Base-by-base conservation (phyloP, 495 filamentous ascomycete species). In the Aspergillus taichungensis region DNA sequence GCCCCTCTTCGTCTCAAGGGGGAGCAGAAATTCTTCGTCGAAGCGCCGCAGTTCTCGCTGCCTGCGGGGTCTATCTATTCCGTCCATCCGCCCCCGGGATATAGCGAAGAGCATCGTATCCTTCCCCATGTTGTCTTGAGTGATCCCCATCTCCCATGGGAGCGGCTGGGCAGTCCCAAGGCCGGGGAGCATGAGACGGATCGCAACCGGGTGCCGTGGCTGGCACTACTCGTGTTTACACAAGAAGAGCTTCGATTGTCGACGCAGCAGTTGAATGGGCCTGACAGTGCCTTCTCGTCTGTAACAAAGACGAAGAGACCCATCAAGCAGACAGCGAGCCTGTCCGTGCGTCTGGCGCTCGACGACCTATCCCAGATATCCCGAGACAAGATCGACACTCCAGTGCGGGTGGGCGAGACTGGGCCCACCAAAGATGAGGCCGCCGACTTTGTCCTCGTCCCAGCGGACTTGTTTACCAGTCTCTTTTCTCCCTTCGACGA, bases 91-190 rank as follows among this genome's bases (percentile, higher is more conserved):
- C 64, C 68, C 0, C 50, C 57, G 5, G 75, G 69, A 6, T 56
- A 67, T 35, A 34, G 42, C 7, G 75, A 68, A n/a, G 34, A 47
- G 3, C 51, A 37, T 3, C 29, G 52, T 13, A 63, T 64, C 2
- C 53, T 76, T 4, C 73, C 74, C 0, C 72, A 77, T 46, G 52
- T 78, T 0, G 68, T 76, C 2, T 55, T 78, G 27, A 71, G 55
- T 9, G 68, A 76, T 44, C 64, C 69, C 0, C 59, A 68, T 35
- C 34, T 73, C 0, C 75, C 75, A 0, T 77, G 75, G 75, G 65
- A 74, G 40, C 47, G 59, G 31, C 32, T 29, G 40, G 34, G 10
- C 3, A 33, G 33, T 29, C 14, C 6, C 7, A 47, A 28, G 30
- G 10, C 27, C 8, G 38, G 49, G n/a, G 37, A 49, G 6, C 32